Evolutionary conservation across 176 grass and related monocot species (phyloP).

Genomic region (Otatea glauca): DNA sequence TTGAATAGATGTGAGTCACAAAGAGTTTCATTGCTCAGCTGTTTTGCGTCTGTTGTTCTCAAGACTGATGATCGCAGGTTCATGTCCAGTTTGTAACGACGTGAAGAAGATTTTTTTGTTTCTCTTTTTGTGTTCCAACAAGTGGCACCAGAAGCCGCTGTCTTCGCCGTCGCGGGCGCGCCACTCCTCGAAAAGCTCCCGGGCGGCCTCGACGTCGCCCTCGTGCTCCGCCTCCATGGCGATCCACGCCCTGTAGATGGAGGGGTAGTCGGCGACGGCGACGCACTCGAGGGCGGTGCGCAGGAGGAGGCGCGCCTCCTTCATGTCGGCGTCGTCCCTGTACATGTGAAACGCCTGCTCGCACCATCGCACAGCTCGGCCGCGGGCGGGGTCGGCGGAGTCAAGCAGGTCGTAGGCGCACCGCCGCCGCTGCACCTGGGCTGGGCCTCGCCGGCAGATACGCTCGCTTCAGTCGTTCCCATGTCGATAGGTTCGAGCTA

Average conservation of each 20-base stretch:
- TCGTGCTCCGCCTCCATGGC: constrained; percentile 1
- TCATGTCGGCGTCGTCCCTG: neutral
- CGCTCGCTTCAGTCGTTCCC: neutral
- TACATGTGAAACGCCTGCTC: neutral
- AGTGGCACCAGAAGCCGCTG: constrained; percentile 29
- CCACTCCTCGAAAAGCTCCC: constrained; percentile 9
- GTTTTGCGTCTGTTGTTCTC: no score
- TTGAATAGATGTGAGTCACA: no score
- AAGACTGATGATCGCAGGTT: no score
- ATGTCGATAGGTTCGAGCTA: neutral
- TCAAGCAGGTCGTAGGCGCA: neutral
- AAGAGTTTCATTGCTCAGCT: no score
- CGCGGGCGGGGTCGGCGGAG: neutral
- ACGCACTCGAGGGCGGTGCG: neutral
- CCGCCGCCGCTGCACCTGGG: neutral
- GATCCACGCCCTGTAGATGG: constrained; percentile 24
- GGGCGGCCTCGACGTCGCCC: neutral
- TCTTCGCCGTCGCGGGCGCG: neutral
- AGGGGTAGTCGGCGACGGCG: neutral
- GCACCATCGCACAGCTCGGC: neutral
- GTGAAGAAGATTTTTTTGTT: no score
- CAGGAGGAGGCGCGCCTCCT: neutral
- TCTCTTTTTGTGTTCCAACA: no score
- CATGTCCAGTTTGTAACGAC: no score
- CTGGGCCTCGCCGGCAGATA: neutral